A percentile compares a stretch with the other conserved stretches of the same genome.
These are phyloP conservation scores for Globisporangium nagaii DNA, from an alignment of 352 stramenopile species.

Conservation along the genomic window DNA sequence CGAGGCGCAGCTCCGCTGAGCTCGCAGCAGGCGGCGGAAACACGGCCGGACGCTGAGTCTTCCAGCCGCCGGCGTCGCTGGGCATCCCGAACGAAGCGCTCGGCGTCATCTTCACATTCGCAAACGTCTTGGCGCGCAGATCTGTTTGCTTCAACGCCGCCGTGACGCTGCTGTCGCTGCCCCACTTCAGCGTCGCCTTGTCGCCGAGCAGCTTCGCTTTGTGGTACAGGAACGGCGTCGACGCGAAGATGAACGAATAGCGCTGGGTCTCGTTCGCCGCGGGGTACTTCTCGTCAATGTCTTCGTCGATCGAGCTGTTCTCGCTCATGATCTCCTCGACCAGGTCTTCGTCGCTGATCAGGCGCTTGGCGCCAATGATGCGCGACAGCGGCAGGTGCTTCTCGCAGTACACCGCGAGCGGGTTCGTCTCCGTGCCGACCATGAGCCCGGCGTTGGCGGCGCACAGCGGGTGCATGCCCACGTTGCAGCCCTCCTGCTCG, in stretches of 20 bases:
- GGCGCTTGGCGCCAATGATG: conserved; percentile 71
- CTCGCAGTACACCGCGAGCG: conserved; percentile 74
- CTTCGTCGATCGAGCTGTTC: conserved; percentile 35
- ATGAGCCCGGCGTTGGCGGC: conserved; percentile 73
- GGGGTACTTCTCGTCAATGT: conserved; percentile 40
- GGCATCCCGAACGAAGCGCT: conserved; percentile 29
- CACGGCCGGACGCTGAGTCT: conserved; percentile 29
- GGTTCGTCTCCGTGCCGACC: conserved; percentile 67
- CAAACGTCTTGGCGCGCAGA: conserved; percentile 20
- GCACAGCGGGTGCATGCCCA: conserved; percentile 73
- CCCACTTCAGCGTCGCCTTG: conserved; percentile 31
- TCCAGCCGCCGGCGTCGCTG: conserved; percentile 34
- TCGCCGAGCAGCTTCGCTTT: conserved; percentile 40
- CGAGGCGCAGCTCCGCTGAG: conserved; percentile 20
- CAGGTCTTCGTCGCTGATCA: conserved; percentile 80
- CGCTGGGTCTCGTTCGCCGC: conserved; percentile 33
- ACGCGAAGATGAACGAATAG: conserved; percentile 74
- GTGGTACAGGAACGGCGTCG: conserved; percentile 52
- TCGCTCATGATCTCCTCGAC: conserved; percentile 84
- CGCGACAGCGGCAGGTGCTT: conserved; percentile 70
- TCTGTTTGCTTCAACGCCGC: conserved; percentile 17
- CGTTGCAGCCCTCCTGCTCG: conserved; percentile 73
- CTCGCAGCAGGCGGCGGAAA: conserved; percentile 33
- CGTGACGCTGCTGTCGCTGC: not conserved
- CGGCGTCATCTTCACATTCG: conserved; percentile 27